Conservation (phyloP, 306 rosid species). For the Betula pendula region DNA sequence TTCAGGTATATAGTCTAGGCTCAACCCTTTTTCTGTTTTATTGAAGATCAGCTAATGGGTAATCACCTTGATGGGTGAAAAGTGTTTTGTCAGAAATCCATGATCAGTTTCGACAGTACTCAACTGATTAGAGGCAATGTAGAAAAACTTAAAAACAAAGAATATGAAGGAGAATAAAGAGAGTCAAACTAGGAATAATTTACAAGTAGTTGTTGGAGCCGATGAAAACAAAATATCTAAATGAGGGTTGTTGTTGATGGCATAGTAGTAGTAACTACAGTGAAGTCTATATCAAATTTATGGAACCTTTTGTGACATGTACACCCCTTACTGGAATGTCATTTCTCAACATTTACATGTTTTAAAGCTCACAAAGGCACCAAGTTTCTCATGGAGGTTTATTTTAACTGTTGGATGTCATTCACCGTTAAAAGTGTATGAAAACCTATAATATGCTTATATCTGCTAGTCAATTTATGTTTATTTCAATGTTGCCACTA, state of each 20-base stretch:
- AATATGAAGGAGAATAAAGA: neutral
- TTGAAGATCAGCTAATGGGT: neutral
- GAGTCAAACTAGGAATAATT: neutral
- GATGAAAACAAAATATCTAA: neutral
- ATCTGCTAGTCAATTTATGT: neutral
- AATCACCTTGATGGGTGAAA: neutral
- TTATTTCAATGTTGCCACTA: neutral
- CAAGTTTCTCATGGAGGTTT: neutral
- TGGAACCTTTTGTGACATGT: neutral
- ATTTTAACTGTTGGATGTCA: neutral
- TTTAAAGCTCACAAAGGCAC: neutral
- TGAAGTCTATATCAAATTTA: neutral
- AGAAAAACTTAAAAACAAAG: neutral
- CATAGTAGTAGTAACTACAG: neutral
- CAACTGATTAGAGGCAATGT: neutral
- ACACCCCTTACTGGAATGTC: neutral
- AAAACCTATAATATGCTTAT: neutral
- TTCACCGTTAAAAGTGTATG: neutral
- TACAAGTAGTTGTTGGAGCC: neutral
- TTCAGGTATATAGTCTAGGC: conserved; percentile 57
- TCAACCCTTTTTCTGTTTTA: neutral
- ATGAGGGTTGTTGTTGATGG: neutral
- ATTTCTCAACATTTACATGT: neutral
- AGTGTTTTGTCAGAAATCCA: neutral
- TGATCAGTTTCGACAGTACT: neutral